Conservation (phyloP, 768 basidiomycete species). For the Calvatia gigantea region DNA sequence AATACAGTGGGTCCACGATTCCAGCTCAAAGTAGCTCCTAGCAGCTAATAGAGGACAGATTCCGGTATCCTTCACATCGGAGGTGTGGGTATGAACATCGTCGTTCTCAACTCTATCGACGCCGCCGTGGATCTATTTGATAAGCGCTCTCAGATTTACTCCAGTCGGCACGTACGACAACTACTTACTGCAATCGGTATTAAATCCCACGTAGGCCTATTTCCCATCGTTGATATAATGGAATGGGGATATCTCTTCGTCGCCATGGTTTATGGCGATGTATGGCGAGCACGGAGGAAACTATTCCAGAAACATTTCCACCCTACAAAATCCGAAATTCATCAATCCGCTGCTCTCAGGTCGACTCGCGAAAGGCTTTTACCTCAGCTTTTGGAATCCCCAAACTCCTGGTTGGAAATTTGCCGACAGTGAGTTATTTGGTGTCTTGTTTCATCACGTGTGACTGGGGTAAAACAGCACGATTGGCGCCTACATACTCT, state of each 20-base stretch:
- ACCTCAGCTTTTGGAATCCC: slow-evolving; percentile 3
- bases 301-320: slow-evolving; percentile 21
- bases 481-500: no score
- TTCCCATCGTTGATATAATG: slow-evolving; percentile 18
- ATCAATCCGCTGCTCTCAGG: slow-evolving; percentile 15
- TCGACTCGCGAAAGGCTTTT: slow-evolving; percentile 9
- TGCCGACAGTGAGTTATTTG: slow-evolving; percentile 20
- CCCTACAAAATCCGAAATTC: slow-evolving; percentile 8
- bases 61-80: slow-evolving; percentile 11
- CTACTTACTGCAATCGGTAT: background rate
- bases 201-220: background rate
- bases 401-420: slow-evolving; percentile 7
- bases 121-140: slow-evolving; percentile 14
- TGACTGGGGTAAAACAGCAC: slow-evolving; percentile 6
- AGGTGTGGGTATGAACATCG: slow-evolving; percentile 4
- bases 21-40: background rate
- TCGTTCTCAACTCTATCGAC: slow-evolving; percentile 15
- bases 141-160: slow-evolving; percentile 13
- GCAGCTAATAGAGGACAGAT: background rate
- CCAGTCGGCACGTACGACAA: slow-evolving; percentile 7
- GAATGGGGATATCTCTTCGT: slow-evolving; percentile 26
- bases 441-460: no score
- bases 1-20: slow-evolving; percentile 15
- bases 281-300: slow-evolving; percentile 20
- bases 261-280: slow-evolving; percentile 19